Conservation (phyloP, 2,329 filamentous ascomycete genomes). For the Hortaea sp. region DNA sequence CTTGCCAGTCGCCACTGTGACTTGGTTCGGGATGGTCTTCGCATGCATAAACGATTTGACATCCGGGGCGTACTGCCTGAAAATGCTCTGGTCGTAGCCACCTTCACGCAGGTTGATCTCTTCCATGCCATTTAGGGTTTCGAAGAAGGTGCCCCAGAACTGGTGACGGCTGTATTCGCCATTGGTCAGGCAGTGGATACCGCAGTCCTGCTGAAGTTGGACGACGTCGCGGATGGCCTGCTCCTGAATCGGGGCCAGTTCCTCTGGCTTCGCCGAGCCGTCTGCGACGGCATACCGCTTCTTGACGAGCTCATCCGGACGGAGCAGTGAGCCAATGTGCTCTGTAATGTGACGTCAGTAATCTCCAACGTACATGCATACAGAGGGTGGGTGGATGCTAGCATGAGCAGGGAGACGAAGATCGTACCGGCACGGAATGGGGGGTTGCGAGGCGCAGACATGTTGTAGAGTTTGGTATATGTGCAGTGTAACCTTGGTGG, state of each 20-base stretch:
- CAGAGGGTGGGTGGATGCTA: too few relatives aligned
- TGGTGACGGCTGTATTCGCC: slow-evolving; percentile 25
- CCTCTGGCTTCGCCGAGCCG: slow-evolving; percentile 14
- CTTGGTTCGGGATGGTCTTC: slow-evolving; percentile 46
- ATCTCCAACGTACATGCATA: too few relatives aligned
- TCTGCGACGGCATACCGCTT: slow-evolving; percentile 43
- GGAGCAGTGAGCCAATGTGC: slow-evolving; percentile 61
- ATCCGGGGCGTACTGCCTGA: slow-evolving; percentile 50
- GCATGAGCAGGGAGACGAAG: not conserved
- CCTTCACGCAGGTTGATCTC: slow-evolving; percentile 35
- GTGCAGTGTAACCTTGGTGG: not conserved
- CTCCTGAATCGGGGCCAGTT: slow-evolving; percentile 21
- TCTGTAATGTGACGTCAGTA: slow-evolving; percentile 29
- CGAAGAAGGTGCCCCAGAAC: slow-evolving; percentile 24
- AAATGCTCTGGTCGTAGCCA: slow-evolving; percentile 38
- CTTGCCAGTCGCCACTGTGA: slow-evolving; percentile 48
- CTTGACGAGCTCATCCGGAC: slow-evolving; percentile 52
- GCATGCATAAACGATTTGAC: slow-evolving; percentile 53
- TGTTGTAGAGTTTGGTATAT: slow-evolving; percentile 41
- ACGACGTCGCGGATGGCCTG: slow-evolving; percentile 24
- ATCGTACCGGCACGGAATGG: slow-evolving; percentile 48
- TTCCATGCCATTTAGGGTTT: slow-evolving; percentile 34
- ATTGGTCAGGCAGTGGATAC: slow-evolving; percentile 23
- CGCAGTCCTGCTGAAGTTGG: slow-evolving; percentile 23
- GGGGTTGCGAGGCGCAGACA: slow-evolving; percentile 36